These are phyloP conservation scores for Alisma plantagoaquatica DNA, from an alignment of 106 monocot species.

Conservation along the genomic window DNA sequence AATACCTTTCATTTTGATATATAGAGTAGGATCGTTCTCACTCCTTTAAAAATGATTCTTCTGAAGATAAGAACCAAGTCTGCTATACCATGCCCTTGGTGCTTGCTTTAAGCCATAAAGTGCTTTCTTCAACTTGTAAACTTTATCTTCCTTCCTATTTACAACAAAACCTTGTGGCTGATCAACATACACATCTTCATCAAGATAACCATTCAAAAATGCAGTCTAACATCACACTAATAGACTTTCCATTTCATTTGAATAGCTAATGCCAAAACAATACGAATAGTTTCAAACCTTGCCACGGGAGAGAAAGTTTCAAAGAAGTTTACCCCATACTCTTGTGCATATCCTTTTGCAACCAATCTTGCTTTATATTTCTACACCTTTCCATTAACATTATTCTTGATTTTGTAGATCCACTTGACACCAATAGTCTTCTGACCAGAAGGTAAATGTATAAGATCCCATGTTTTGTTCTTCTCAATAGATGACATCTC, in stretches of 20 bases:
- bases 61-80: too few relatives aligned
- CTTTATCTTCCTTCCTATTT: not conserved
- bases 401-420: not conserved
- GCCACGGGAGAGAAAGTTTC: not conserved
- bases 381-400: not conserved
- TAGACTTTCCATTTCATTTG: too few relatives aligned
- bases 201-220: too few relatives aligned
- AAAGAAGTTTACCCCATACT: not conserved
- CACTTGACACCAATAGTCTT: not conserved
- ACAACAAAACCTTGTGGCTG: not conserved
- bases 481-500: not conserved
- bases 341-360: not conserved
- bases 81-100: too few relatives aligned
- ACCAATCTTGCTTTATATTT: not conserved
- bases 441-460: not conserved
- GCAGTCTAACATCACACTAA: too few relatives aligned
- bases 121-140: not conserved
- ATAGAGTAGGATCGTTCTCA: too few relatives aligned
- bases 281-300: too few relatives aligned
- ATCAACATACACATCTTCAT: too few relatives aligned
- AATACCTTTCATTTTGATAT: too few relatives aligned
- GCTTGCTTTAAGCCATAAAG: too few relatives aligned
- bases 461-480: not conserved
- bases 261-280: too few relatives aligned
- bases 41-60: too few relatives aligned